A percentile compares a stretch with the other conserved stretches of the same genome.
These are phyloP conservation scores for Filobasidium floriforme DNA, from an alignment of 768 basidiomycete species.

Conservation along the genomic window DNA sequence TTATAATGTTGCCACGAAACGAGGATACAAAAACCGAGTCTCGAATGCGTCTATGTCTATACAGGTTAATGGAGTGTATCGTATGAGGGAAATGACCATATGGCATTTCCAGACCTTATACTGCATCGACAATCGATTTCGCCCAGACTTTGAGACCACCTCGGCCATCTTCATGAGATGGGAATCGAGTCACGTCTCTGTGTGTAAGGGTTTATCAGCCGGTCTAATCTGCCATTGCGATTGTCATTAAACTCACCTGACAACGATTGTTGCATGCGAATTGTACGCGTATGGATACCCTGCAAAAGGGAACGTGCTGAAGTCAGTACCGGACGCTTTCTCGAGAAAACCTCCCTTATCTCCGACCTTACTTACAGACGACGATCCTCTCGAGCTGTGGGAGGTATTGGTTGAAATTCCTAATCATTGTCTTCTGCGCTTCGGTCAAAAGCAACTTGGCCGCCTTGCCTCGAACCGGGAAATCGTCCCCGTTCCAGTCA, in stretches of 20 bases:
- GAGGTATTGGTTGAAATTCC: slow-evolving; percentile 28
- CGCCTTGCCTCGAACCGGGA: not conserved
- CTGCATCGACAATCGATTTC: not conserved
- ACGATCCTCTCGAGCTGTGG: slow-evolving; percentile 31
- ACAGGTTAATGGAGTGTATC: no score
- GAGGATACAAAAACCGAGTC: no score
- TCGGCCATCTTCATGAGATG: slow-evolving; percentile 26
- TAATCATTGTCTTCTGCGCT: slow-evolving; percentile 29
- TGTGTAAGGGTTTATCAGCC: not conserved
- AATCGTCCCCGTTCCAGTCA: not conserved
- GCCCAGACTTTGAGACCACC: slow-evolving; percentile 28
- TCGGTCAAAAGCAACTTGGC: slow-evolving; percentile 24
- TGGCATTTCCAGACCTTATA: not conserved
- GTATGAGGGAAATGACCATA: no score
- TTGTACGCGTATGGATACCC: slow-evolving; percentile 35
- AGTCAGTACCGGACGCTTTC: no score
- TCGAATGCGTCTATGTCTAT: no score
- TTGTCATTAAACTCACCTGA: slow-evolving; percentile 27
- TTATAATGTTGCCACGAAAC: no score
- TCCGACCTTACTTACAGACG: slow-evolving; percentile 19
- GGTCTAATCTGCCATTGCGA: not conserved
- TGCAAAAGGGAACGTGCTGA: slow-evolving; percentile 4
- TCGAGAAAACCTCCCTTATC: no score
- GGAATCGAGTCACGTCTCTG: slow-evolving; percentile 29
- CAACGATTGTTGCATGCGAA: slow-evolving; percentile 32